Conservation (phyloP, 495 filamentous ascomycete species). For the Penicillium canariense region DNA sequence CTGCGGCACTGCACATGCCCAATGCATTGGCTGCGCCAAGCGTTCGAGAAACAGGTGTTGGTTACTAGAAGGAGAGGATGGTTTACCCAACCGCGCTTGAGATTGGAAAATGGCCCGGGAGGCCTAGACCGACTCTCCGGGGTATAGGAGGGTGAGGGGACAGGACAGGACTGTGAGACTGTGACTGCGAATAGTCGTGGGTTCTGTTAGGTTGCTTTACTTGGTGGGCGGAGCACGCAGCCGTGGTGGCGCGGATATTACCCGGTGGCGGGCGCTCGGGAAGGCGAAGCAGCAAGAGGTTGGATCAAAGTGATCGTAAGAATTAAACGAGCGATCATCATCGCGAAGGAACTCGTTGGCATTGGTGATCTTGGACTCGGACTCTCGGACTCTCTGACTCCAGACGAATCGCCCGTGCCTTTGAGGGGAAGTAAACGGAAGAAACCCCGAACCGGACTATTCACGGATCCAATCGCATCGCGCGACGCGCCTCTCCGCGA, state of each 20-base stretch:
- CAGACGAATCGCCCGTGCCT: too few relatives aligned
- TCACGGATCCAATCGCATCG: neutral
- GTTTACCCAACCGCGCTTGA: slow-evolving; percentile 1
- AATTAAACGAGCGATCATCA: too few relatives aligned
- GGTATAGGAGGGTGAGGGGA: neutral
- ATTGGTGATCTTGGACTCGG: too few relatives aligned
- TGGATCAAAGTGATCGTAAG: neutral
- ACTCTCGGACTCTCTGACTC: too few relatives aligned
- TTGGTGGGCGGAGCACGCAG: neutral
- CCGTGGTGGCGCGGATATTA: slow-evolving; percentile 7
- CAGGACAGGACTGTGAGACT: neutral
- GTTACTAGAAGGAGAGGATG: neutral
- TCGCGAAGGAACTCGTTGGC: too few relatives aligned
- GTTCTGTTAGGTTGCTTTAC: neutral
- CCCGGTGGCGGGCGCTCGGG: neutral
- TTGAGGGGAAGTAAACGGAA: too few relatives aligned
- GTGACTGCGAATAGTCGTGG: neutral
- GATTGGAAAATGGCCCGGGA: neutral
- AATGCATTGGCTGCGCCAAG: slow-evolving; percentile 6
- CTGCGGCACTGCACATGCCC: slow-evolving; percentile 10
- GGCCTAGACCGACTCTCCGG: neutral
- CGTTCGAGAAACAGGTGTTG: slow-evolving; percentile 12
- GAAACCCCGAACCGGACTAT: too few relatives aligned
- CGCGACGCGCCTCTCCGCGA: neutral
- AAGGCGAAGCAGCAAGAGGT: neutral